Conservation (phyloP, 2,329 filamentous ascomycete genomes). For the Drechslera avenae region DNA sequence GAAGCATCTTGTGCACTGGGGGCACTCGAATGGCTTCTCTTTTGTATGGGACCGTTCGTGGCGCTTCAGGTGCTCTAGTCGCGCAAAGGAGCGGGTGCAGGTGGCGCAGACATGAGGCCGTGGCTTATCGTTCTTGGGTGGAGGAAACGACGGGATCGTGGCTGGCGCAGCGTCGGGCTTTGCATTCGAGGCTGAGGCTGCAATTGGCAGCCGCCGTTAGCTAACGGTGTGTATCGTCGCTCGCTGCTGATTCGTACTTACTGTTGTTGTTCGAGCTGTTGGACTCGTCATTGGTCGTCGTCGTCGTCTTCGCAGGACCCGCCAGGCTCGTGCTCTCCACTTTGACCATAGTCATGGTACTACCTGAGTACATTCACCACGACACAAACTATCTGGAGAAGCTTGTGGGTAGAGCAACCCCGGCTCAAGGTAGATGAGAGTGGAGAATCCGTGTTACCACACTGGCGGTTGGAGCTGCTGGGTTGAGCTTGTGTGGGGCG, state of each 20-base stretch:
- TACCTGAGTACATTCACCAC: conserved; percentile 17
- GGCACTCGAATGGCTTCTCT: conserved; percentile 98
- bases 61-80: conserved; percentile 93
- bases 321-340: conserved; percentile 33
- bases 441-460: conserved; percentile 5
- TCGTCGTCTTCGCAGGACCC: conserved; percentile 32
- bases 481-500: conserved; percentile 15
- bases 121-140: conserved; percentile 96
- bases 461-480: conserved; percentile 10
- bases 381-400: conserved; percentile 15
- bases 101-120: conserved; percentile 92
- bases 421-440: conserved; percentile 2
- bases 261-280: conserved; percentile 40
- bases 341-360: conserved; percentile 33
- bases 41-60: conserved; percentile 98
- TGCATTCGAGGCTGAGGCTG: conserved; percentile 41
- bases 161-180: conserved; percentile 38
- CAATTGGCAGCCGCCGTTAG: conserved; percentile 25
- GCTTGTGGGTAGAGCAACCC: conserved; percentile 1
- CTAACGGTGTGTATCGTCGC: conserved; percentile 2
- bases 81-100: conserved; percentile 89
- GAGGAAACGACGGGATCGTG: conserved; percentile 62
- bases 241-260: conserved; percentile 24
- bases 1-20: conserved; percentile 92
- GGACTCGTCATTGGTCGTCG: conserved; percentile 37